Percentiles rank a stretch among this genome's conserved stretches.
Evolutionary conservation across 352 stramenopile species (phyloP).

Genomic region (Globisporangium polare): DNA sequence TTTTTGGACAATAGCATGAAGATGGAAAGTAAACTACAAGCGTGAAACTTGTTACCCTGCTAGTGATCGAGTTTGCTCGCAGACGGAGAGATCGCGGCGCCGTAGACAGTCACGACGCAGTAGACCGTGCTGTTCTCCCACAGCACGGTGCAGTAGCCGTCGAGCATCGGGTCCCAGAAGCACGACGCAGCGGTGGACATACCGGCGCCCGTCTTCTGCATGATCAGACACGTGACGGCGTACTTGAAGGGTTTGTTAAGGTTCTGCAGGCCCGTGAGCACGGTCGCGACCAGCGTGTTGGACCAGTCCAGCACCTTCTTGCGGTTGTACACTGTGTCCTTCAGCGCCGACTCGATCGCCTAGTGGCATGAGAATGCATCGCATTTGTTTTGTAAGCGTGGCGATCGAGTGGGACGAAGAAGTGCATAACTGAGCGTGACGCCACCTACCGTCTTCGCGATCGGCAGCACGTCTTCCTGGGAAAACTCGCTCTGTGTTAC

Average conservation of each 20-base stretch:
- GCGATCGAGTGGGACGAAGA: neutral
- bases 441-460: slow-evolving; percentile 52
- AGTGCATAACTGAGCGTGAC: no score
- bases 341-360: slow-evolving; percentile 73
- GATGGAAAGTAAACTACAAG: neutral
- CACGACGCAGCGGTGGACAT: slow-evolving; percentile 68
- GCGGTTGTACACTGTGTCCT: slow-evolving; percentile 82
- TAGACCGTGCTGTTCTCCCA: slow-evolving; percentile 87
- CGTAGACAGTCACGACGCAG: slow-evolving; percentile 82
- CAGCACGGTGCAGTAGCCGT: slow-evolving; percentile 79
- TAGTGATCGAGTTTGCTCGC: slow-evolving; percentile 71
- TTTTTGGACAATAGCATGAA: neutral
- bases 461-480: slow-evolving; percentile 71
- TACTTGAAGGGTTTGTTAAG: slow-evolving; percentile 89
- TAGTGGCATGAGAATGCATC: slow-evolving; percentile 8
- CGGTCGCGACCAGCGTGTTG: slow-evolving; percentile 74
- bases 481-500: slow-evolving; percentile 69
- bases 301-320: slow-evolving; percentile 87
- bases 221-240: slow-evolving; percentile 80
- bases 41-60: slow-evolving; percentile 1
- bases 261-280: slow-evolving; percentile 78
- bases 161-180: slow-evolving; percentile 72
- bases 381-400: neutral
- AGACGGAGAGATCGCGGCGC: slow-evolving; percentile 73
- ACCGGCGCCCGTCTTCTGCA: slow-evolving; percentile 79